phyloP scores from a whole-genome alignment of 176 grass and related monocot genomes.

The Eleusine indica region DNA sequence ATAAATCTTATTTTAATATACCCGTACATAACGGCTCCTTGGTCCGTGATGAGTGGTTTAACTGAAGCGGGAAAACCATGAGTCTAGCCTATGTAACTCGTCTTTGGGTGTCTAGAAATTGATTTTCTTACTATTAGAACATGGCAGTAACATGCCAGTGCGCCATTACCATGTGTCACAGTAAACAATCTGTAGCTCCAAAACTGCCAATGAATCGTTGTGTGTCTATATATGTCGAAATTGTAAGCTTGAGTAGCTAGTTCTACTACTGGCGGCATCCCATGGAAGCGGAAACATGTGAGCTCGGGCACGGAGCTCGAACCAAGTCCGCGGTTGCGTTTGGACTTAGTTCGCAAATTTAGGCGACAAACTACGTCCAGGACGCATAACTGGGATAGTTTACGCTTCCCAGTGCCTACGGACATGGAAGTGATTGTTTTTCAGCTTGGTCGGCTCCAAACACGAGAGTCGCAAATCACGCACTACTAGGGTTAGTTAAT shows the following conservation, averaged over 20 bases:
- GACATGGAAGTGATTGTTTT: background rate
- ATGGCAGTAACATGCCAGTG: too few species aligned
- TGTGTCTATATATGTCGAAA: background rate
- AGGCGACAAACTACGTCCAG: background rate
- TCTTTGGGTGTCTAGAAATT: slow-evolving; percentile 31
- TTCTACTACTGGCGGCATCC: too few species aligned
- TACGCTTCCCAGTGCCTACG: slow-evolving; percentile 1
- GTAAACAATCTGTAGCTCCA: background rate
- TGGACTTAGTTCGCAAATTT: slow-evolving; percentile 21
- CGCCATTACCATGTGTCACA: background rate
- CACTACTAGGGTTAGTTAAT: slow-evolving; percentile 3
- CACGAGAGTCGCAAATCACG: slow-evolving; percentile 51
- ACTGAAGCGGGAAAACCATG: slow-evolving; percentile 12
- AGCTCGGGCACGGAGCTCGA: slow-evolving; percentile 38
- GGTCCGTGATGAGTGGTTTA: slow-evolving; percentile 14
- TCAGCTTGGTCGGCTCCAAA: slow-evolving; percentile 27
- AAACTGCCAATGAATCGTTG: background rate
- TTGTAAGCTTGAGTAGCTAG: background rate
- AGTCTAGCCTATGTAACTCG: background rate
- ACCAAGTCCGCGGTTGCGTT: slow-evolving; percentile 17
- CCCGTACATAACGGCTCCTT: slow-evolving; percentile 41
- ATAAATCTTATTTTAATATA: slow-evolving; percentile 11
- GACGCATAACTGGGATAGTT: slow-evolving; percentile 9
- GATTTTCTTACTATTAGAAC: background rate
- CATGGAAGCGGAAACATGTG: slow-evolving; percentile 1